Percentiles rank a stretch among this genome's conserved stretches.
Conservation (phyloP, 169 alveolate species). For the Cryptosporidium xiaoi region DNA sequence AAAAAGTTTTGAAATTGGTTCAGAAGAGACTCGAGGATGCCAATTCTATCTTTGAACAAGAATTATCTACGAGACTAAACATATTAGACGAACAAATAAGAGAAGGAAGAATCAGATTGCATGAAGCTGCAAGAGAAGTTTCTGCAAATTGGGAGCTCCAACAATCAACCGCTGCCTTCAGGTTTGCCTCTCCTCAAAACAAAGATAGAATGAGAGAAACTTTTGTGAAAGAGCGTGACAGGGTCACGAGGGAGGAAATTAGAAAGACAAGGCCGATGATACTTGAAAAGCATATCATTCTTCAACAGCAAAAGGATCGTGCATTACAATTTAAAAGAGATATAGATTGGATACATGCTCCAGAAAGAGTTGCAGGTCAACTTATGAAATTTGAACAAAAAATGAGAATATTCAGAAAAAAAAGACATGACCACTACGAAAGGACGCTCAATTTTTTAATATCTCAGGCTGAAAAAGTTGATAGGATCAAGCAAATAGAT, state of each 20-base stretch:
- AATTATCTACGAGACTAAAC: slow-evolving; percentile 39
- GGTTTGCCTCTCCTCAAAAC: slow-evolving; percentile 73
- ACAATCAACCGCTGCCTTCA: slow-evolving; percentile 69
- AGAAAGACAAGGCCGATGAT: slow-evolving; percentile 49
- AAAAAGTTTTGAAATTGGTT: slow-evolving; percentile 50
- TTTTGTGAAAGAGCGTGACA: slow-evolving; percentile 47
- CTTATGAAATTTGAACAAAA: slow-evolving; percentile 64
- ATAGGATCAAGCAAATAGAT: slow-evolving; percentile 51
- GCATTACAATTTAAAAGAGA: slow-evolving; percentile 66
- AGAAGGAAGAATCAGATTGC: slow-evolving; percentile 50
- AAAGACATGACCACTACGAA: slow-evolving; percentile 68
- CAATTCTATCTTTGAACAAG: slow-evolving; percentile 56
- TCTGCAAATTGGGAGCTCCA: slow-evolving; percentile 65
- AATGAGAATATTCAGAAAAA: slow-evolving; percentile 39
- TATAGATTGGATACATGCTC: slow-evolving; percentile 62
- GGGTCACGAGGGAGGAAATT: slow-evolving; percentile 55
- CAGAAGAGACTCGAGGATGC: slow-evolving; percentile 69
- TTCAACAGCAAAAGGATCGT: slow-evolving; percentile 70
- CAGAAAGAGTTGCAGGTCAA: slow-evolving; percentile 65
- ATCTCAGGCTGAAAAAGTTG: slow-evolving; percentile 67
- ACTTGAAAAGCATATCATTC: slow-evolving; percentile 57
- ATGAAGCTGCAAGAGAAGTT: slow-evolving; percentile 75
- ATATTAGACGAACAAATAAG: slow-evolving; percentile 57
- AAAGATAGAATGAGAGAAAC: slow-evolving; percentile 73
- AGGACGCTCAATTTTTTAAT: slow-evolving; percentile 25